A percentile compares a stretch with the other conserved stretches of the same genome.
These are phyloP conservation scores for Alternaria alternata DNA, from an alignment of 2,329 filamentous ascomycete species.

Conservation along the genomic window DNA sequence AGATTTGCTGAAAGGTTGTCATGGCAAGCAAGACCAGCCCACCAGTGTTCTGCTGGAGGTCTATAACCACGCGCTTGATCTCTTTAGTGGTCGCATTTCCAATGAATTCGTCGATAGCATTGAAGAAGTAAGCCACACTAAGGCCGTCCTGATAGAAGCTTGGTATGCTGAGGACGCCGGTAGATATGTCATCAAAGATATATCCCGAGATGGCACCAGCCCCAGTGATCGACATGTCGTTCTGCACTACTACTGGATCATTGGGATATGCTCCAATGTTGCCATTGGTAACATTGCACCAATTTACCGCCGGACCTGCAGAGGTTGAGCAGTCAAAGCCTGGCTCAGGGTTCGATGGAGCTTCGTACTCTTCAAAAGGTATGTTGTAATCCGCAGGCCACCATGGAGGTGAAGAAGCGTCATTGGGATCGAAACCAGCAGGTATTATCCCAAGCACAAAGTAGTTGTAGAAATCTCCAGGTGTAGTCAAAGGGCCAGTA, in stretches of 20 bases:
- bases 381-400: not conserved
- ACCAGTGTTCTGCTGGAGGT: slow-evolving; percentile 67
- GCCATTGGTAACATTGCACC: not conserved
- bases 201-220: slow-evolving; percentile 52
- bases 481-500: slow-evolving; percentile 48
- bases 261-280: slow-evolving; percentile 35
- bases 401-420: too few relatives aligned
- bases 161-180: slow-evolving; percentile 55
- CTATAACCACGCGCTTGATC: slow-evolving; percentile 67
- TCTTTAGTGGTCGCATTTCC: slow-evolving; percentile 52
- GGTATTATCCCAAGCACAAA: slow-evolving; percentile 44
- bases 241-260: slow-evolving; percentile 28
- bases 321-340: not conserved
- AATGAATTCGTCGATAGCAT: slow-evolving; percentile 52
- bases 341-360: not conserved
- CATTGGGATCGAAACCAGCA: slow-evolving; percentile 28
- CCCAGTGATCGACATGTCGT: slow-evolving; percentile 22
- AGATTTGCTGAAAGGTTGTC: slow-evolving; percentile 58
- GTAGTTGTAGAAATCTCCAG: slow-evolving; percentile 56
- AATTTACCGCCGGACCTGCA: not conserved
- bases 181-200: slow-evolving; percentile 48
- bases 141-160: slow-evolving; percentile 43
- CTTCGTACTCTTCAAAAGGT: not conserved
- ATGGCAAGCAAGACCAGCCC: slow-evolving; percentile 51
- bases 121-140: slow-evolving; percentile 25